A percentile compares a stretch with the other conserved stretches of the same genome.
phyloP scores from a whole-genome alignment of 176 grass and related monocot species.

The Raddia guianensis region DNA sequence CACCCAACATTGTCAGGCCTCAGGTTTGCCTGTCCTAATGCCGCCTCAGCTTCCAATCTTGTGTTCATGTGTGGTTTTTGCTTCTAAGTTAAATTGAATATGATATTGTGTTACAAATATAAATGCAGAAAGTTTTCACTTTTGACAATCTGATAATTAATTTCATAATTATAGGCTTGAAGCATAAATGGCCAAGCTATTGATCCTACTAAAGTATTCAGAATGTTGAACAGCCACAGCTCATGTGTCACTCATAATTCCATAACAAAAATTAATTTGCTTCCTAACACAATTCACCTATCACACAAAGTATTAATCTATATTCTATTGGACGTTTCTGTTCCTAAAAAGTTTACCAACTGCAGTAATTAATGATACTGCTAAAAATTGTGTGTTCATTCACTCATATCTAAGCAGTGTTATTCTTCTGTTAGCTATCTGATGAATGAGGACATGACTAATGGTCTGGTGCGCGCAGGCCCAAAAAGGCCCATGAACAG shows the following conservation, averaged over 20 bases:
- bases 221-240: not conserved
- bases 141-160: not conserved
- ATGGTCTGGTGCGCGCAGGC: not conserved
- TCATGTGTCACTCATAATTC: slow-evolving; percentile 1
- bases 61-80: not conserved
- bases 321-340: not conserved
- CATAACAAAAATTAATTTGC: slow-evolving; percentile 7
- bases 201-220: slow-evolving; percentile 7
- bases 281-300: not conserved
- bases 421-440: not conserved
- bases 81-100: not conserved
- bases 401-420: not conserved
- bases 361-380: not conserved
- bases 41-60: not conserved
- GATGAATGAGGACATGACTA: not conserved
- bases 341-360: not conserved
- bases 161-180: not conserved
- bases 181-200: slow-evolving; percentile 28
- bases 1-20: not conserved
- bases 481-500: too few relatives aligned
- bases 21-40: slow-evolving; percentile 15
- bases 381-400: not conserved
- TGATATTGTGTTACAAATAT: not conserved
- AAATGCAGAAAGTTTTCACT: not conserved
- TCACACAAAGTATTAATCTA: slow-evolving; percentile 1